Base-by-base conservation (phyloP, 495 filamentous ascomycete genomes). In the Annulohypoxylon bovei region DNA sequence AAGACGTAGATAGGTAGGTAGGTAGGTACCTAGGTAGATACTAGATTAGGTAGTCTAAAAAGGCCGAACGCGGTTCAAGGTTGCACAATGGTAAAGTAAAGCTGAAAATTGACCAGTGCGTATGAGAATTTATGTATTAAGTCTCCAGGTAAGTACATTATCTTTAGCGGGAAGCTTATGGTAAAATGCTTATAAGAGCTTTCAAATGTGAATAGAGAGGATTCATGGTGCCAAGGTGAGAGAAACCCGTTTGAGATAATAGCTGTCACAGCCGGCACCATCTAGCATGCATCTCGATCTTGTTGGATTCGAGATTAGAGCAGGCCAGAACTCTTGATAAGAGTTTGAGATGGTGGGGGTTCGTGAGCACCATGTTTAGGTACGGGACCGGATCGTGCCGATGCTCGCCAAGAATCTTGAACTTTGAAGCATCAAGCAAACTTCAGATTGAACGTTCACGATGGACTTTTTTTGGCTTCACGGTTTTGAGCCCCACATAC, bases 381-480 rank as follows among this genome's bases (percentile, higher is more conserved):
- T 25, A 25, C n/a, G 25, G 49, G 53, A 40, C 25, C 25, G 22
- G 52, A 16, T 55, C 52, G 12, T 55, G 52, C 52, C 30, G 52
- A 23, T 8, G 39, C 8, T 20, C 16, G 39, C 39, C 39, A 55
- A 33, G 23, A 12, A 3, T 25, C 23, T 30, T 18, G 11, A 16
- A 30, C n/a, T 11, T 25, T 28, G 35, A 8, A 14, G 22, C n/a
- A 20, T 22, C 16, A 23, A 28, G 25, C 49, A 28, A 50, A 50
- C 46, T 50, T 9, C 25, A 28, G 46, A 50, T 28, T 12, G 46
- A 25, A 53, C 11, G 6, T 53, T 53, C 47, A 30, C 28, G 30
- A 33, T 46, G 25, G 14, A 20, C n/a, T 32, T 7, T 42, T 20
- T 39, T 59, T 42, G 39, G 39, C 56, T 22, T 22, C 11, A 18